These are phyloP conservation scores for Marsdenia floribunda DNA, from an alignment of 257 asterid genomes.

Conservation along the genomic window DNA sequence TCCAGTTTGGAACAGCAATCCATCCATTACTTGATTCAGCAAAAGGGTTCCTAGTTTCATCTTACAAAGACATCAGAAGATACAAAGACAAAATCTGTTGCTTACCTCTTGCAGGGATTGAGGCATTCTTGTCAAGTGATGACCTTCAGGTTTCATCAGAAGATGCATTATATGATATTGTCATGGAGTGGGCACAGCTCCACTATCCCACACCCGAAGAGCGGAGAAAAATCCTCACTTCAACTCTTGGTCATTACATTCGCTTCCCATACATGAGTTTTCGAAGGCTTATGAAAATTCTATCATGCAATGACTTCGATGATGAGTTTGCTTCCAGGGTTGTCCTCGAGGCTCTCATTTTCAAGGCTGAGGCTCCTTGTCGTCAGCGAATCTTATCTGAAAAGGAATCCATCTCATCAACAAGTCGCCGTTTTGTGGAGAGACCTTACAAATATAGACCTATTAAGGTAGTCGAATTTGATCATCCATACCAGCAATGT, in stretches of 20 bases:
- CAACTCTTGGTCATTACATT: background rate
- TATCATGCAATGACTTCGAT: constrained; percentile 4
- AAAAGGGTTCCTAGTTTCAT: constrained; percentile 4
- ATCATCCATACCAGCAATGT: background rate
- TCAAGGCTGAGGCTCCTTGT: constrained; percentile 4
- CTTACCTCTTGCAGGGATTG: constrained; percentile 5
- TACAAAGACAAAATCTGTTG: background rate
- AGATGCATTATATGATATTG: constrained; percentile 9
- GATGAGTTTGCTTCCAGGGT: background rate
- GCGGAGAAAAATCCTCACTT: constrained; percentile 4
- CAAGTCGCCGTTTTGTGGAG: constrained; percentile 5
- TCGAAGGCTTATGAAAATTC: constrained; percentile 1
- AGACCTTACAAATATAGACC: constrained; percentile 7
- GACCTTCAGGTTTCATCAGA: constrained; percentile 10
- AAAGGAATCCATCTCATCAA: background rate
- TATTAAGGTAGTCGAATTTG: constrained; percentile 9
- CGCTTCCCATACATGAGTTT: constrained; percentile 10
- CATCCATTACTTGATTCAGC: constrained; percentile 7
- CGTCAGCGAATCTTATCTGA: background rate
- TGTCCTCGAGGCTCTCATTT: constrained; percentile 7
- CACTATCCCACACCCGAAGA: constrained; percentile 2
- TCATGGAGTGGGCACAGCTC: constrained; percentile 3
- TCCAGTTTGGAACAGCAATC: background rate
- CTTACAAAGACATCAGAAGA: constrained; percentile 4
- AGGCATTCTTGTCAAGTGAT: constrained; percentile 8